A percentile compares a stretch with the other conserved stretches of the same genome.
Evolutionary conservation across 345 rosid species (phyloP).

Genomic region (Cardamine chenopodiifolia): DNA sequence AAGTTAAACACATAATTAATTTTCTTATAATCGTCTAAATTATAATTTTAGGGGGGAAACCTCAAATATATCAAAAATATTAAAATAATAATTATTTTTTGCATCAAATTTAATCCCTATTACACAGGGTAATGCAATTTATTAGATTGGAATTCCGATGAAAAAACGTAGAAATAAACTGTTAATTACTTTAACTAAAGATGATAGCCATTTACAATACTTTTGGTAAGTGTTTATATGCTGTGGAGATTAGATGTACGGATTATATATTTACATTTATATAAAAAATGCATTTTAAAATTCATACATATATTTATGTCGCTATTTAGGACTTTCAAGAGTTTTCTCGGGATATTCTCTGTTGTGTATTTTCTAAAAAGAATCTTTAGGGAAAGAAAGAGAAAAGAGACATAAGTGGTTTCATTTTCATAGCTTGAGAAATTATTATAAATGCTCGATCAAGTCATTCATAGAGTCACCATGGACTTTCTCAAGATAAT

Average conservation of each 20-base stretch:
- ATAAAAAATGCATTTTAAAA: background rate
- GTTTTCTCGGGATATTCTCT: conserved; percentile 9
- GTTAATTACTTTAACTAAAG: too few species aligned
- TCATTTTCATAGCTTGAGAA: conserved; percentile 15
- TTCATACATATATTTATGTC: background rate
- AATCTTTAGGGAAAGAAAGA: background rate
- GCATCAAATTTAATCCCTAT: too few species aligned
- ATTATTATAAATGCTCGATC: conserved; percentile 17
- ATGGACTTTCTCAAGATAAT: background rate
- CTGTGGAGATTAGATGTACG: background rate
- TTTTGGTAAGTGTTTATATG: background rate
- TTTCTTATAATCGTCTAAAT: too few species aligned
- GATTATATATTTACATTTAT: background rate
- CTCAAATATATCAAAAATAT: too few species aligned
- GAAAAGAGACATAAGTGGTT: conserved; percentile 24
- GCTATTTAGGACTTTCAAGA: conserved; percentile 4
- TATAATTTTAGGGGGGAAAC: too few species aligned
- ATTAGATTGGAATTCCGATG: too few species aligned
- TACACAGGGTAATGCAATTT: too few species aligned
- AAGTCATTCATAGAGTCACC: conserved; percentile 6
- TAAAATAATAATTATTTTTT: too few species aligned
- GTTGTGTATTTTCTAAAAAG: background rate
- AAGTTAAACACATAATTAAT: too few species aligned
- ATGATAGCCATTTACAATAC: background rate
- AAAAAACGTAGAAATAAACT: too few species aligned